These are phyloP conservation scores for Ceratocystis huliohia DNA, from an alignment of 2,329 filamentous ascomycete species.

Conservation along the genomic window DNA sequence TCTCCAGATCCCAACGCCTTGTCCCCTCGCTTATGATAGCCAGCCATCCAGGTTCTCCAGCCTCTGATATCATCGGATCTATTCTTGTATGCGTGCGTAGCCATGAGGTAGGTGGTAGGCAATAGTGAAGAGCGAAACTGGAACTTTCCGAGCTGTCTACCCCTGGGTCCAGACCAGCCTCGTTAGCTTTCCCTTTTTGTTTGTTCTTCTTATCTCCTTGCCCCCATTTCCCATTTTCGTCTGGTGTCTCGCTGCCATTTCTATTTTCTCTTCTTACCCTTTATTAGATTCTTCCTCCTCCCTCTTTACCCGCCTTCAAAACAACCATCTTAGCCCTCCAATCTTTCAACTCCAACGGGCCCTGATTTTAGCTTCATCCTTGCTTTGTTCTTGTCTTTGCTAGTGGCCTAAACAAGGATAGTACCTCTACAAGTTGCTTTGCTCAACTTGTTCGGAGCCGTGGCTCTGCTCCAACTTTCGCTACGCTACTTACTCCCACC, in stretches of 20 bases:
- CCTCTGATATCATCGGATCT: not conserved
- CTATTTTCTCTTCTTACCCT: slow-evolving; percentile 10
- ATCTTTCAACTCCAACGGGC: not conserved
- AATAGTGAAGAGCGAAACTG: not conserved
- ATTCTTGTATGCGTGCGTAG: not conserved
- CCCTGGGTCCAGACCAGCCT: too few species aligned
- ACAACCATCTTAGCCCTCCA: not conserved
- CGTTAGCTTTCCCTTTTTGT: not conserved
- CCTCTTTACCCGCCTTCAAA: slow-evolving; percentile 21
- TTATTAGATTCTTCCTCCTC: slow-evolving; percentile 11
- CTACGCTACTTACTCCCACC: not conserved
- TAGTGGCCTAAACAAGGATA: not conserved
- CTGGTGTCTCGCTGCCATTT: not conserved
- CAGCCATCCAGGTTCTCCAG: not conserved
- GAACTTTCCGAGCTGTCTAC: not conserved
- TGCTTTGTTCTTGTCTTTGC: not conserved
- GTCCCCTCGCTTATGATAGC: not conserved
- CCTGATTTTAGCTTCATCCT: slow-evolving; percentile 4
- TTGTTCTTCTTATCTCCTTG: not conserved
- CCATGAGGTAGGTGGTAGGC: not conserved
- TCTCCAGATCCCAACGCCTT: not conserved
- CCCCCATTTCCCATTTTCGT: not conserved
- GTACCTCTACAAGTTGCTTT: not conserved
- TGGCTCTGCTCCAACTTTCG: not conserved
- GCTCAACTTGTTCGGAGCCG: not conserved